Evolutionary conservation across 805 yeast species (phyloP).

Genomic region (Candida andamanensis): DNA sequence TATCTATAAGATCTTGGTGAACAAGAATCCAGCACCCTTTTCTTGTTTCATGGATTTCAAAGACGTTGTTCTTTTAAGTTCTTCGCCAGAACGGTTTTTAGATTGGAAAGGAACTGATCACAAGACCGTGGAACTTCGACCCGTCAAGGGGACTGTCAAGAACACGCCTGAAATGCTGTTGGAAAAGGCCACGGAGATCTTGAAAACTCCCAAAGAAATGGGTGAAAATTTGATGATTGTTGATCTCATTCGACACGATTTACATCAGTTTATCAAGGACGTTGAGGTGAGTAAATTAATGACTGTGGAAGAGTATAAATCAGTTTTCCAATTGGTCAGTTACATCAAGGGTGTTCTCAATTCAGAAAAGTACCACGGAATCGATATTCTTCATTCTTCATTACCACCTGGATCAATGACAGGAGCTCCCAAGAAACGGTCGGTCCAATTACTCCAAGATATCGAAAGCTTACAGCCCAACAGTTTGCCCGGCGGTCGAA

Average conservation of each 20-base stretch:
- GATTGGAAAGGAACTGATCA: slow-evolving; percentile 56
- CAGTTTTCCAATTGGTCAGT: slow-evolving; percentile 88
- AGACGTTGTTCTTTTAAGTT: slow-evolving; percentile 63
- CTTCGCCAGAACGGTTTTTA: slow-evolving; percentile 92
- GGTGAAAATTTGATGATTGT: slow-evolving; percentile 98
- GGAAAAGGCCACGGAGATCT: slow-evolving; percentile 55
- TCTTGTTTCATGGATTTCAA: slow-evolving; percentile 72
- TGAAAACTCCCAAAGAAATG: slow-evolving; percentile 83
- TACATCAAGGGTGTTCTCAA: slow-evolving; percentile 67
- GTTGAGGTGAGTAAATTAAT: slow-evolving; percentile 77
- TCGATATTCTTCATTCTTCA: slow-evolving; percentile 72
- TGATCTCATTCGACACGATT: slow-evolving; percentile 89
- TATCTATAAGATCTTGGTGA: slow-evolving; percentile 66
- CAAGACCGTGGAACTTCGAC: slow-evolving; percentile 70
- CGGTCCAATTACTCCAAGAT: slow-evolving; percentile 72
- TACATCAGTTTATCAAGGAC: slow-evolving; percentile 56
- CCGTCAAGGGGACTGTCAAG: slow-evolving; percentile 92
- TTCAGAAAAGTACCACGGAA: slow-evolving; percentile 46
- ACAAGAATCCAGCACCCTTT: slow-evolving; percentile 87
- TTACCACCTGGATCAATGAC: slow-evolving; percentile 99
- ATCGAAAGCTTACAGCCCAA: slow-evolving; percentile 44
- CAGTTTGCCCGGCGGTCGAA: slow-evolving; percentile 40
- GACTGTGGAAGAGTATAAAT: slow-evolving; percentile 87
- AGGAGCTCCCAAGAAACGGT: slow-evolving; percentile 95
- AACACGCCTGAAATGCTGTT: slow-evolving; percentile 51